Conservation (phyloP, 169 alveolate genomes). For the Plasmodium cynomolgi region DNA sequence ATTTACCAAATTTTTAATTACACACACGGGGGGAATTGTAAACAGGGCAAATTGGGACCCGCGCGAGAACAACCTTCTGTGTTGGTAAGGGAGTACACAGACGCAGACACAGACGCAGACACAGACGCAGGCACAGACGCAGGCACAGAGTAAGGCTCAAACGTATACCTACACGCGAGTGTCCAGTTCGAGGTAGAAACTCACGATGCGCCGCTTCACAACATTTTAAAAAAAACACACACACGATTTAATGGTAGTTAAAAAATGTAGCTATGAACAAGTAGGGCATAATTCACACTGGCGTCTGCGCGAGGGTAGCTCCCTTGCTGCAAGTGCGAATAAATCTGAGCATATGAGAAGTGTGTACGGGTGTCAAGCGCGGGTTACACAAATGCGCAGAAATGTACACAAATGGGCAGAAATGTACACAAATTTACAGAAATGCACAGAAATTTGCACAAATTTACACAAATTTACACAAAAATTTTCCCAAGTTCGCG, state of each 20-base stretch:
- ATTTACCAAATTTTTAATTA: neutral
- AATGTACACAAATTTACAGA: neutral
- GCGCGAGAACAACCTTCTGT: neutral
- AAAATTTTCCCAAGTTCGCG: neutral
- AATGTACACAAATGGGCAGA: neutral
- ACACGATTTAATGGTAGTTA: neutral
- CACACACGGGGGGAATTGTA: neutral
- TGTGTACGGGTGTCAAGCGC: neutral
- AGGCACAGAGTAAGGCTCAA: neutral
- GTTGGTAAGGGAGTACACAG: neutral
- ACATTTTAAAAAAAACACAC: neutral
- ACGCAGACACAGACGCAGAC: neutral
- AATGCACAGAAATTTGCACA: neutral
- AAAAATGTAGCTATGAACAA: constrained; percentile 14
- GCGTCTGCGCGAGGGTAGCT: neutral
- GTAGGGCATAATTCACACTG: neutral
- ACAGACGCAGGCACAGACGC: neutral
- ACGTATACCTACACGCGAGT: neutral
- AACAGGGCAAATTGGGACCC: neutral
- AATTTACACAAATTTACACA: neutral
- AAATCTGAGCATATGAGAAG: neutral
- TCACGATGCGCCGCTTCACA: constrained; percentile 11
- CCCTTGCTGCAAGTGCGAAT: neutral
- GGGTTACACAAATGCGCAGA: neutral
- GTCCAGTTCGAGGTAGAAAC: neutral